phyloP scores from a whole-genome alignment of 164 flowering plant species.

The Magnolia kwangsiensis region DNA sequence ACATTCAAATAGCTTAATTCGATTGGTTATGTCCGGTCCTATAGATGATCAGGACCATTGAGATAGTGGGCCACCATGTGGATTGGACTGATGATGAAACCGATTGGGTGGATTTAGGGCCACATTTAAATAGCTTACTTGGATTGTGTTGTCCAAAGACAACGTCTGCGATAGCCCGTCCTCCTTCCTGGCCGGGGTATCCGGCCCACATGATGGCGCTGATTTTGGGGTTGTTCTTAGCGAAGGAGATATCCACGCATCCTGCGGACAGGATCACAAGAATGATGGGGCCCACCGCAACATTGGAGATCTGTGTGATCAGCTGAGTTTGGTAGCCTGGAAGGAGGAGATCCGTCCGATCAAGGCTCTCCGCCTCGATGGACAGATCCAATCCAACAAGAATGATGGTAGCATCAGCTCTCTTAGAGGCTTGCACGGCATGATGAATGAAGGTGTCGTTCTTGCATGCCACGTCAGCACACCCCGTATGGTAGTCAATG shows the following conservation, averaged over 20 bases:
- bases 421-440: constrained; percentile 50
- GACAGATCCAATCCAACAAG: constrained; percentile 70
- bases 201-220: constrained; percentile 73
- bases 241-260: constrained; percentile 69
- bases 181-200: constrained; percentile 82
- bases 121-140: not conserved
- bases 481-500: not conserved
- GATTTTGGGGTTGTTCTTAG: constrained; percentile 57
- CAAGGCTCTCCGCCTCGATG: constrained; percentile 54
- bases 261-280: constrained; percentile 68
- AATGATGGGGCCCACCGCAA: constrained; percentile 53
- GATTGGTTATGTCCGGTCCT: too few relatives aligned
- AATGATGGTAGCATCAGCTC: constrained; percentile 60
- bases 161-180: constrained; percentile 66
- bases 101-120: not conserved
- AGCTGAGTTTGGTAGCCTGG: constrained; percentile 74
- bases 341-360: constrained; percentile 46
- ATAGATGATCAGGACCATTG: not conserved
- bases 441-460: constrained; percentile 30
- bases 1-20: too few relatives aligned
- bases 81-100: not conserved
- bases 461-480: constrained; percentile 43
- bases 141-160: constrained; percentile 42
- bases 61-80: not conserved
- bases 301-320: constrained; percentile 47